phyloP scores from a whole-genome alignment of 2,329 filamentous ascomycete genomes.

The Cryoendolithus antarcticus region DNA sequence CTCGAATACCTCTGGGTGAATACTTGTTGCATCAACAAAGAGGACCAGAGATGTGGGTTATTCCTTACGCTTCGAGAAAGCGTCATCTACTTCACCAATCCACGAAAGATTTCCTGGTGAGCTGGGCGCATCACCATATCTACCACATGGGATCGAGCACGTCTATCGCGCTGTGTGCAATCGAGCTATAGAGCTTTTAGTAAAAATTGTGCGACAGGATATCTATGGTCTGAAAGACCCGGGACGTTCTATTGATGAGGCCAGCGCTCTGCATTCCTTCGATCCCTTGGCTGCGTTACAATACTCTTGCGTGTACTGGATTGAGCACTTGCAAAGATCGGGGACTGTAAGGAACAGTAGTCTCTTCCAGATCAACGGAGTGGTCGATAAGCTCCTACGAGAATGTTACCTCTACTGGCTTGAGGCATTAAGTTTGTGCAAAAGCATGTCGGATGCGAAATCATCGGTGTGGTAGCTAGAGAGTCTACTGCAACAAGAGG shows the following conservation, averaged over 20 bases:
- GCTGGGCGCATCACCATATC: constrained; percentile 9
- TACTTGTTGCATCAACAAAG: too few species aligned
- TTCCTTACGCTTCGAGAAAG: constrained; percentile 25
- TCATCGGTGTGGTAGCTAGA: not conserved
- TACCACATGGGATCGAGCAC: constrained; percentile 14
- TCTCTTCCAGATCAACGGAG: not conserved
- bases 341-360: not conserved
- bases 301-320: constrained; percentile 2
- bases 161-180: constrained; percentile 24
- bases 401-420: not conserved
- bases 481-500: not conserved
- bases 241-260: not conserved
- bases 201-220: not conserved
- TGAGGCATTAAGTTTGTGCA: constrained; percentile 1
- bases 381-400: not conserved
- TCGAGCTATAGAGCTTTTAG: constrained; percentile 20
- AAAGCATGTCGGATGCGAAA: not conserved
- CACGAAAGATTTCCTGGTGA: constrained; percentile 31
- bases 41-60: too few species aligned
- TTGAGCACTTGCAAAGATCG: constrained; percentile 1
- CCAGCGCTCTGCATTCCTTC: not conserved
- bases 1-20: too few species aligned
- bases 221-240: constrained; percentile 1
- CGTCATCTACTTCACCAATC: constrained; percentile 29
- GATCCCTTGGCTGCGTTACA: constrained; percentile 1